Base-by-base conservation (phyloP, 176 grass and related monocot genomes). In the Metroxylon sagu region DNA sequence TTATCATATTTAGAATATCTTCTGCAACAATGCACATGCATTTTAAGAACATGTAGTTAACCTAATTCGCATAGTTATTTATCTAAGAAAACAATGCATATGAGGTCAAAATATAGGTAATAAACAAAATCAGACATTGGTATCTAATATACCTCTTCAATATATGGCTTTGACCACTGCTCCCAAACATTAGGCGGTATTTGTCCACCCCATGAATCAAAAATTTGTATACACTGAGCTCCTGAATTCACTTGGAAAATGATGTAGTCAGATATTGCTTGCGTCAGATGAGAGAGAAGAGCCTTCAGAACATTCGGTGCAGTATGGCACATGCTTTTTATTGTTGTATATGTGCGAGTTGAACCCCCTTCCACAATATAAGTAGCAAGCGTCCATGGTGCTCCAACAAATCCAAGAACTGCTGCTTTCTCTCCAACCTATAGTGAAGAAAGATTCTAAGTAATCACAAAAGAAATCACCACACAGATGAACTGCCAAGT, bases 151-250 rank as follows among this genome's bases (percentile, higher is more conserved):
- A 97, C 93, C 84, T 91, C 78, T 71, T 83, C 75, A 61, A 97
- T 97, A 60, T 97, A 97, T 71, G 93, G 87, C 76, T 97, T 97
- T 65, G 93, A 97, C 93, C 93, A 97, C 54, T 82, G 56, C 54
- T 97, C 93, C 93, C 93, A 97, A 19, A 97, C 70, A 88, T 97
- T 84, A 55, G 93, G 93, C 51, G 93, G 93, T 58, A 97, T 75
- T 70, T 97, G 93, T 18, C 87, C 93, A 76, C 93, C 93, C 93
- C 93, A 97, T 63, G 93, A 97, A 77, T 97, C 93, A 77, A 97
- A 97, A 78, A 97, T 97, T 53, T 97, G 93, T 80, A 97, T 80
- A 71, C 93, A 97, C 19, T 91, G 87, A 62, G 93, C 93, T 56
- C 93, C 93, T 50, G 87, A 97, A 49, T 91, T 91, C 68, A 91